phyloP scores from a whole-genome alignment of 2,329 filamentous ascomycete genomes.

The Ophiostoma angusticollis region DNA sequence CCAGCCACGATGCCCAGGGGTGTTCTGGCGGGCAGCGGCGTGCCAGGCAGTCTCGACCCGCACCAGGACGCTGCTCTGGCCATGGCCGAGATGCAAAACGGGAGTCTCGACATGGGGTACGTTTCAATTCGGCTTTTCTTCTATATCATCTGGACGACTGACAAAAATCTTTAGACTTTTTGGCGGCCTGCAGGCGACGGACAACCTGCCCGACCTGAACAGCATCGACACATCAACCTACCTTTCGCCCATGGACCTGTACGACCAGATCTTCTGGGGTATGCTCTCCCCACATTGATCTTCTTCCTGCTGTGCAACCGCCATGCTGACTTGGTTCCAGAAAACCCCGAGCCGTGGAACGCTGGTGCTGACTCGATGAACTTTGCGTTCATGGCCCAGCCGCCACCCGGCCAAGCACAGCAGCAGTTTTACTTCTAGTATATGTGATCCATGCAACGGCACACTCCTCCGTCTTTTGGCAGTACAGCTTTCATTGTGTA shows the following conservation, averaged over 20 bases:
- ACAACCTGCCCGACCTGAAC: conserved; percentile 32
- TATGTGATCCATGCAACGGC: background rate
- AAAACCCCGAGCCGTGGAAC: conserved; percentile 48
- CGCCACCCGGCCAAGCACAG: conserved; percentile 43
- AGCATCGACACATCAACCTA: conserved; percentile 42
- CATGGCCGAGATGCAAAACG: conserved; percentile 54
- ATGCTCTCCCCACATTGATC: conserved; percentile 16
- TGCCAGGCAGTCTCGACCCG: conserved; percentile 29
- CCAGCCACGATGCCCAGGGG: background rate
- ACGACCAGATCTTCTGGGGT: conserved; percentile 58
- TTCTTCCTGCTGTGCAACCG: background rate
- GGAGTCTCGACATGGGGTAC: conserved; percentile 20
- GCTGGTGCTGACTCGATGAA: conserved; percentile 42
- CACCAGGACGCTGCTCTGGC: conserved; percentile 50
- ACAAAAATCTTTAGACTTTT: conserved; percentile 14
- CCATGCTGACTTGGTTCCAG: conserved; percentile 21
- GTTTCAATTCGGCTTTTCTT: background rate
- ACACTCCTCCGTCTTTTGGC: too few species aligned
- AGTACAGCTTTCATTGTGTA: too few species aligned
- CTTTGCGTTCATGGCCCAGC: conserved; percentile 48
- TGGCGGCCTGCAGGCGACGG: conserved; percentile 24
- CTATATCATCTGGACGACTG: background rate
- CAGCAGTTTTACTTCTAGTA: conserved; percentile 42
- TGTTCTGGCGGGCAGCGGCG: too few species aligned
- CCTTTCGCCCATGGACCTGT: conserved; percentile 55